These are phyloP conservation scores for Tetrapisispora pingtungensis DNA, from an alignment of 805 yeast genomes.

Conservation along the genomic window DNA sequence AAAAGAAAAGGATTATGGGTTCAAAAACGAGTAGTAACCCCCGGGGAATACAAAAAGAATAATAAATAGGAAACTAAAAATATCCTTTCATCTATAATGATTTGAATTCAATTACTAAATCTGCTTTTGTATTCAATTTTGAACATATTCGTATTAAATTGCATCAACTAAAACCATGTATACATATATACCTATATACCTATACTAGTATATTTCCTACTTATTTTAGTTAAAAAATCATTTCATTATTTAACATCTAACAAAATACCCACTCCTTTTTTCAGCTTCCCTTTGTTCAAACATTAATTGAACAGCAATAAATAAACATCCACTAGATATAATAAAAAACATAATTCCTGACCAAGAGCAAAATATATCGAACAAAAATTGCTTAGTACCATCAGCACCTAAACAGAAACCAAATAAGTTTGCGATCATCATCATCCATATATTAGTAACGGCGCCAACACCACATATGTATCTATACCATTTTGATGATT, in stretches of 20 bases:
- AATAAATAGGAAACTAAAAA: no score
- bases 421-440: slow-evolving; percentile 92
- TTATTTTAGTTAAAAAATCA: background rate
- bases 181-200: background rate
- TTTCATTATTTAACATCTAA: slow-evolving; percentile 43
- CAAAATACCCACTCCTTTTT: slow-evolving; percentile 69
- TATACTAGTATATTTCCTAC: no score
- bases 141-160: background rate
- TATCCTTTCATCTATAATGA: no score
- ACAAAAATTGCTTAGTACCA: slow-evolving; percentile 59
- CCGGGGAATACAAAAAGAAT: slow-evolving; percentile 62
- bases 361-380: slow-evolving; percentile 61
- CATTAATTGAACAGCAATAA: slow-evolving; percentile 86
- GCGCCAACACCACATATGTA: slow-evolving; percentile 82
- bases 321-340: slow-evolving; percentile 53
- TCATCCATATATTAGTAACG: slow-evolving; percentile 85
- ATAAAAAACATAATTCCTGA: slow-evolving; percentile 57
- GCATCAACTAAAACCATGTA: background rate
- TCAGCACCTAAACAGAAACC: slow-evolving; percentile 92
- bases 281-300: slow-evolving; percentile 85
- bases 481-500: slow-evolving; percentile 57
- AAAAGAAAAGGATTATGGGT: slow-evolving; percentile 63
- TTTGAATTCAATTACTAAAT: no score
- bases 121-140: background rate
- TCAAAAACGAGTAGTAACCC: slow-evolving; percentile 47